Evolutionary conservation across 805 yeast species (phyloP).

Genomic region (Clavispora phyllophila): DNA sequence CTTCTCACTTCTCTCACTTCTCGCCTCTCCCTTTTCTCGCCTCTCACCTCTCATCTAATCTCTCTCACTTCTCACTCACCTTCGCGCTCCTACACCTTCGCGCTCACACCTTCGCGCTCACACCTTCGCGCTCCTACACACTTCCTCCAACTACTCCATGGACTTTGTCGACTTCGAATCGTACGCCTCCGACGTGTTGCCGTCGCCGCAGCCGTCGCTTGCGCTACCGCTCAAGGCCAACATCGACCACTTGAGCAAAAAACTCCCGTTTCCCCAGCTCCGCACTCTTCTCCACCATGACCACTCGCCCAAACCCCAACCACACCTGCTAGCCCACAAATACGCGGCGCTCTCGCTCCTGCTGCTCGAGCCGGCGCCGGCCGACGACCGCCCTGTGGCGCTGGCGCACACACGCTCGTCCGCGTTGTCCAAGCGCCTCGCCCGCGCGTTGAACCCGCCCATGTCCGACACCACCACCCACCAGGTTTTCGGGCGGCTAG

Average conservation of each 20-base stretch:
- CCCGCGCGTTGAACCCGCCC: slow-evolving; percentile 44
- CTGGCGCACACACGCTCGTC: slow-evolving; percentile 3
- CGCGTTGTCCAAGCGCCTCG: slow-evolving; percentile 39
- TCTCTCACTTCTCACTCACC: no score
- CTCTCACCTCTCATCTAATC: no score
- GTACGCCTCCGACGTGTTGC: slow-evolving; percentile 24
- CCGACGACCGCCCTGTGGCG: background rate
- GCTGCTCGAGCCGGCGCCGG: slow-evolving; percentile 18
- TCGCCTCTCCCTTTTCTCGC: no score
- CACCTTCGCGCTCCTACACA: no score
- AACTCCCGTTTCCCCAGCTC: slow-evolving; percentile 29
- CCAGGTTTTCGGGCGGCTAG: slow-evolving; percentile 29
- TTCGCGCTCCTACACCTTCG: no score
- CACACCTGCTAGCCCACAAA: slow-evolving; percentile 33
- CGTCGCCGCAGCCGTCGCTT: slow-evolving; percentile 42
- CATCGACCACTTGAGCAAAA: slow-evolving; percentile 30
- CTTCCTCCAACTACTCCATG: no score
- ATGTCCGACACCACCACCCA: slow-evolving; percentile 31
- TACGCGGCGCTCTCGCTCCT: slow-evolving; percentile 46
- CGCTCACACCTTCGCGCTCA: no score
- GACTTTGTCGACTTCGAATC: slow-evolving; percentile 40
- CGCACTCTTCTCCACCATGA: slow-evolving; percentile 20
- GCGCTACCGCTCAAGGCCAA: slow-evolving; percentile 36
- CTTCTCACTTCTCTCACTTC: no score
- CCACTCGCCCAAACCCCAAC: slow-evolving; percentile 6